Conservation (phyloP, 306 rosid species). For the Ochetophila trinervis region DNA sequence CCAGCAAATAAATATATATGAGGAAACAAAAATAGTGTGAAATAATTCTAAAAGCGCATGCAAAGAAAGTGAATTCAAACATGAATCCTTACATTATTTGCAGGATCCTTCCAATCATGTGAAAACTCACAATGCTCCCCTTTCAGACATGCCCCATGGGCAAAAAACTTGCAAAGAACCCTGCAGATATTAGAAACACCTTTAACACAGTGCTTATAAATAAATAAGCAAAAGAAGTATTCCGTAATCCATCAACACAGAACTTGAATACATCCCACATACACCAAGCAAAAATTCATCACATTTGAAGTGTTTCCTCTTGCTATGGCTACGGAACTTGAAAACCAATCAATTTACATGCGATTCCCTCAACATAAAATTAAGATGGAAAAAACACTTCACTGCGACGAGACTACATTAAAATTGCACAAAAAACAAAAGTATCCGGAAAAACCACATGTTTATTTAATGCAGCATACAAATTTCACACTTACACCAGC, state of each 20-base stretch:
- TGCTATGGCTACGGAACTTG: no score
- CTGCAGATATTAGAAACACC: slow-evolving; percentile 39
- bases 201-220: slow-evolving; percentile 9
- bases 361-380: no score
- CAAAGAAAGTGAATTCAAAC: background rate
- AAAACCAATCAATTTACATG: no score
- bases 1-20: slow-evolving; percentile 11
- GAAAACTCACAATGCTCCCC: slow-evolving; percentile 98
- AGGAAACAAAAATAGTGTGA: slow-evolving; percentile 13
- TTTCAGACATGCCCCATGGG: slow-evolving; percentile 94
- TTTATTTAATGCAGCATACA: background rate
- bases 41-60: background rate
- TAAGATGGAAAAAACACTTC: no score
- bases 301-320: no score
- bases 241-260: background rate
- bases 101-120: slow-evolving; percentile 87
- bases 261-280: no score
- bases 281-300: no score
- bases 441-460: no score
- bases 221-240: slow-evolving; percentile 8
- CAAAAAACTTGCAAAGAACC: slow-evolving; percentile 92
- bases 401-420: no score
- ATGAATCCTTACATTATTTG: slow-evolving; percentile 62
- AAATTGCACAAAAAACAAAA: no score
- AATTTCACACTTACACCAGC: slow-evolving; percentile 12